Evolutionary conservation across 1,139 yeast species (phyloP).

Genomic region (Suhomyces wounanorum): DNA sequence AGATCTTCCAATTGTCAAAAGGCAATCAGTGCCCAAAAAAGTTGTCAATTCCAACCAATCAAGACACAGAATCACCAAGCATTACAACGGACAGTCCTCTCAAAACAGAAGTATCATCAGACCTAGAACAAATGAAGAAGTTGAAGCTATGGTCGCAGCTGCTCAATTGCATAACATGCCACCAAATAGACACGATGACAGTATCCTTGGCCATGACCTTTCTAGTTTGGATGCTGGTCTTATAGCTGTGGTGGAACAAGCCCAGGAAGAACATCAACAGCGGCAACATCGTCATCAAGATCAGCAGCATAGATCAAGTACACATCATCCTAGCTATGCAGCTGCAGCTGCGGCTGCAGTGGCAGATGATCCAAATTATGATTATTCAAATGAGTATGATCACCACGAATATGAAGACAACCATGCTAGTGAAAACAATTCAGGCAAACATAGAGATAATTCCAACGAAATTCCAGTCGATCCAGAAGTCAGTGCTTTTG

Average conservation of each 20-base stretch:
- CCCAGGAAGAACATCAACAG: conserved; percentile 44
- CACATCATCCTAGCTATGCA: conserved; percentile 33
- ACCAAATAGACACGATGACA: conserved; percentile 32
- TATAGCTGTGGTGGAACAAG: conserved; percentile 70
- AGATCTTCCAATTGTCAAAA: conserved; percentile 34
- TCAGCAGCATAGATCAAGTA: conserved; percentile 14
- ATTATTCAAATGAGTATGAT: conserved; percentile 27
- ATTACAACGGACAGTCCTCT: conserved; percentile 13
- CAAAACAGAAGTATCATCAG: conserved; percentile 27
- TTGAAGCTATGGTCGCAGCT: conserved; percentile 40
- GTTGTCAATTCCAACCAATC: conserved; percentile 19
- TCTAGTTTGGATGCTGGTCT: conserved; percentile 54
- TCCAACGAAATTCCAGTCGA: conserved; percentile 50
- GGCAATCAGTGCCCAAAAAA: conserved; percentile 26
- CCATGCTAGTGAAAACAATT: not conserved
- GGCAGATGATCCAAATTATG: conserved; percentile 24
- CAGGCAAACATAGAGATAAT: conserved; percentile 14
- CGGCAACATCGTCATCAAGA: conserved; percentile 20
- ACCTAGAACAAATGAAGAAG: conserved; percentile 29
- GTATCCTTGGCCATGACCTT: conserved; percentile 39
- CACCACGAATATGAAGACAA: conserved; percentile 18
- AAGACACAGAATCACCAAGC: conserved; percentile 17
- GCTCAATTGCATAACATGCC: conserved; percentile 38
- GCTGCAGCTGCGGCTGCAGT: conserved; percentile 48
- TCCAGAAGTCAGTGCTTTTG: conserved; percentile 60